phyloP scores from a whole-genome alignment of 306 rosid genomes.

The Echinosophora koreensis region DNA sequence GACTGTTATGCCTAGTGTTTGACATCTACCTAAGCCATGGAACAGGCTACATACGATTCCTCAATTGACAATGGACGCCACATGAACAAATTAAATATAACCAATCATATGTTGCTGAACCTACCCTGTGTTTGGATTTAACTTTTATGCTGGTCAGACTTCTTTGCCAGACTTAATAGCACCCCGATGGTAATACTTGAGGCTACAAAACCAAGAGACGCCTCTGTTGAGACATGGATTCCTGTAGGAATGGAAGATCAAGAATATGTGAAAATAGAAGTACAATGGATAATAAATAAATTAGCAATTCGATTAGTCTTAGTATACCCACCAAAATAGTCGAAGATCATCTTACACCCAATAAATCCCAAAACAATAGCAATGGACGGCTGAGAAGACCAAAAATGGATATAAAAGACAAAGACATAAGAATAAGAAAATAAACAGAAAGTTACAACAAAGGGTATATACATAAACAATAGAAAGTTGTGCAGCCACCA shows the following conservation, averaged over 20 bases:
- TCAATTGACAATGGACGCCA: conserved; percentile 6
- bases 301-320: not conserved
- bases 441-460: no score
- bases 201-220: conserved; percentile 79
- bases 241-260: conserved; percentile 52
- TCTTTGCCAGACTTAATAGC: conserved; percentile 64
- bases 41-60: not conserved
- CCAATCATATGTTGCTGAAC: conserved; percentile 19
- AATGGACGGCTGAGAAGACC: conserved; percentile 63
- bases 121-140: conserved; percentile 24
- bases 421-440: not conserved
- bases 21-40: conserved; percentile 14
- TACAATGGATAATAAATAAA: not conserved
- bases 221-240: conserved; percentile 75
- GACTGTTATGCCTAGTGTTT: not conserved
- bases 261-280: conserved; percentile 1
- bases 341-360: conserved; percentile 77
- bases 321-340: conserved; percentile 68
- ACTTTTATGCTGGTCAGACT: conserved; percentile 54
- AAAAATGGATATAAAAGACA: conserved; percentile 1
- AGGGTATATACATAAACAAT: conserved; percentile 1
- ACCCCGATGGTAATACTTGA: conserved; percentile 67
- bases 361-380: conserved; percentile 72
- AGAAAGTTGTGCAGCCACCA: conserved; percentile 30
- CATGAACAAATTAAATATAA: not conserved